Percentiles rank a stretch among this genome's conserved stretches.
These are phyloP conservation scores for Lasiosphaeriaceae sp. DNA, from an alignment of 495 filamentous ascomycete genomes.

Conservation along the genomic window DNA sequence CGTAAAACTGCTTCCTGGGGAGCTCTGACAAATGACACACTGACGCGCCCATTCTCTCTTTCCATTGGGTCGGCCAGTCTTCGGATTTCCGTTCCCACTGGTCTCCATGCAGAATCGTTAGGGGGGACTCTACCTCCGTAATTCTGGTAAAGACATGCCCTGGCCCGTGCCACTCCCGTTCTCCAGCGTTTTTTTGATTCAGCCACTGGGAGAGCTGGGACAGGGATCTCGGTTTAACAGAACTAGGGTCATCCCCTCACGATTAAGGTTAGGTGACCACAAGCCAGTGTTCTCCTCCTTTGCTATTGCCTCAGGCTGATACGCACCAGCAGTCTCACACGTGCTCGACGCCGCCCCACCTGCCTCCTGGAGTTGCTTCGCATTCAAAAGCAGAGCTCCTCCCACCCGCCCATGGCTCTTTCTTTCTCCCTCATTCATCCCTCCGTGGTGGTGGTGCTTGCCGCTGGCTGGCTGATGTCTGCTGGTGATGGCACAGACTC, in stretches of 20 bases:
- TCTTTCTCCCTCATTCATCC: slow-evolving; percentile 12
- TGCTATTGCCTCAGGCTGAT: slow-evolving; percentile 1
- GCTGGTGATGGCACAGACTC: neutral
- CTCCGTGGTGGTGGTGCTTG: slow-evolving; percentile 1
- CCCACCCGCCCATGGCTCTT: slow-evolving; percentile 12
- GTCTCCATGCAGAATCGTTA: too few species aligned
- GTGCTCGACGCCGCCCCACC: slow-evolving; percentile 15
- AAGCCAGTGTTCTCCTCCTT: too few species aligned
- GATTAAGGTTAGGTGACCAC: too few species aligned
- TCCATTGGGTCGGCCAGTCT: neutral
- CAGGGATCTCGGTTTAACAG: too few species aligned
- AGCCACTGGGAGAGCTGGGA: too few species aligned
- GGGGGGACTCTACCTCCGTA: too few species aligned
- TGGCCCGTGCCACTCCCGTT: too few species aligned
- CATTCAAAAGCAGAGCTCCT: slow-evolving; percentile 28
- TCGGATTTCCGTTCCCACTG: neutral
- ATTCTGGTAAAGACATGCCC: too few species aligned
- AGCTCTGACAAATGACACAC: neutral
- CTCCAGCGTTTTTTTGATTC: too few species aligned
- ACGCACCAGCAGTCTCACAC: slow-evolving; percentile 10
- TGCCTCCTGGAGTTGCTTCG: slow-evolving; percentile 6
- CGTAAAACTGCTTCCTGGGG: neutral
- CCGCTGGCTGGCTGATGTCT: neutral
- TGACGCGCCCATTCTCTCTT: neutral
- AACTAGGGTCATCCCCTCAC: too few species aligned